Conservation (phyloP, 805 yeast genomes). For the Teunomyces pallodes region DNA sequence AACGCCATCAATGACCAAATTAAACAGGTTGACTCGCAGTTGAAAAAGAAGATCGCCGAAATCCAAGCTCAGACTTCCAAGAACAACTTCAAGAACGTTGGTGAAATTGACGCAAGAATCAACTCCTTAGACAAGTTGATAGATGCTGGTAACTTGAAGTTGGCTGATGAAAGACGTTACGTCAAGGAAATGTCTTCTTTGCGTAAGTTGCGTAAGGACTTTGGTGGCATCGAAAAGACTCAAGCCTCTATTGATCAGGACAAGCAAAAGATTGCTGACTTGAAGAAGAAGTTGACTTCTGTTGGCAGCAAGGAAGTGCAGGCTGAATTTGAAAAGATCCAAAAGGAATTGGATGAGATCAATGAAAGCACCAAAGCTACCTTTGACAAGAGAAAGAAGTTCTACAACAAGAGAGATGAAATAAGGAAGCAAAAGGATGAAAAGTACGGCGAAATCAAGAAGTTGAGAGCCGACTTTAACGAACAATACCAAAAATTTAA, state of each 20-base stretch:
- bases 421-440: conserved; percentile 67
- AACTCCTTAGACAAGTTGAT: conserved; percentile 66
- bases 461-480: conserved; percentile 71
- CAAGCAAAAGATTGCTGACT: conserved; percentile 68
- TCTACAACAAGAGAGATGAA: conserved; percentile 64
- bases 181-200: conserved; percentile 83
- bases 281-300: conserved; percentile 64
- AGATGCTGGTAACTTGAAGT: conserved; percentile 73
- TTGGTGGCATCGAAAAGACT: conserved; percentile 65
- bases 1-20: conserved; percentile 65
- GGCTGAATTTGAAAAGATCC: conserved; percentile 63
- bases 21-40: conserved; percentile 61
- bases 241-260: conserved; percentile 80
- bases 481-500: conserved; percentile 71
- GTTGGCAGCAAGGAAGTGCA: conserved; percentile 65
- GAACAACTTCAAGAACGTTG: conserved; percentile 62
- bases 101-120: conserved; percentile 68
- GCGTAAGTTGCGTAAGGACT: conserved; percentile 78
- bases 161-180: conserved; percentile 85
- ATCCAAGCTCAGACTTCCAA: conserved; percentile 70
- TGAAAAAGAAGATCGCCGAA: conserved; percentile 75
- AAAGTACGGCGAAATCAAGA: conserved; percentile 62
- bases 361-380: conserved; percentile 56
- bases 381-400: conserved; percentile 61
- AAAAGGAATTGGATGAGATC: conserved; percentile 67